Evolutionary conservation across 2,329 filamentous ascomycete species (phyloP).

Genomic region (Exophiala sideris): DNA sequence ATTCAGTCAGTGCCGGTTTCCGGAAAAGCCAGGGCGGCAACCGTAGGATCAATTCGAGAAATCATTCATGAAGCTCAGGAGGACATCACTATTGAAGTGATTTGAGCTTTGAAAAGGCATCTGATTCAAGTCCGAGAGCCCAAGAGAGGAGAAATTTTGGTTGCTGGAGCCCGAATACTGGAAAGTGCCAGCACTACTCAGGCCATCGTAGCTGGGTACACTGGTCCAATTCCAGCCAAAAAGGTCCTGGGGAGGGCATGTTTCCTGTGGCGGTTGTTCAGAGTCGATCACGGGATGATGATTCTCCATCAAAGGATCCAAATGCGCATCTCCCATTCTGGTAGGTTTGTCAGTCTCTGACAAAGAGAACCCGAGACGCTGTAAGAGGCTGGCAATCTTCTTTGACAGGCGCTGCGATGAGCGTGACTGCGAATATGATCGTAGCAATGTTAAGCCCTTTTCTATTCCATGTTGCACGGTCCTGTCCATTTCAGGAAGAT

Average conservation of each 20-base stretch:
- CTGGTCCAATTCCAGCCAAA: constrained; percentile 1
- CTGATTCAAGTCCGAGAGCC: background rate
- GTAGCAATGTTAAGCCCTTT: background rate
- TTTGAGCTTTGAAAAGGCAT: background rate
- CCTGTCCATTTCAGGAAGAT: background rate
- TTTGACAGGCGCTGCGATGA: constrained; percentile 8
- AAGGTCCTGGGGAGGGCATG: background rate
- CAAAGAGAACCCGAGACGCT: background rate
- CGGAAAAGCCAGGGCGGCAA: too few species aligned
- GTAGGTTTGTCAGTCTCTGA: background rate
- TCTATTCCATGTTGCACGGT: background rate
- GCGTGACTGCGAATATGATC: constrained; percentile 1
- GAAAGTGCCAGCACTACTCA: background rate
- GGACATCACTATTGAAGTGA: background rate
- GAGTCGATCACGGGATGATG: background rate
- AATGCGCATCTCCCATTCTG: background rate
- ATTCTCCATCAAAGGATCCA: background rate
- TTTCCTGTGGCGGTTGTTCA: background rate
- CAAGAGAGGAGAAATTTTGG: background rate
- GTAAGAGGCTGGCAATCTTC: constrained; percentile 1
- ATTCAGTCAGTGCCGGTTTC: background rate
- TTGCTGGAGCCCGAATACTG: background rate
- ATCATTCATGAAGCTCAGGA: background rate
- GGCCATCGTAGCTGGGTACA: background rate
- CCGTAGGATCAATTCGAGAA: background rate